phyloP scores from a whole-genome alignment of 2,329 filamentous ascomycete species.

The Whalleya microplaca region DNA sequence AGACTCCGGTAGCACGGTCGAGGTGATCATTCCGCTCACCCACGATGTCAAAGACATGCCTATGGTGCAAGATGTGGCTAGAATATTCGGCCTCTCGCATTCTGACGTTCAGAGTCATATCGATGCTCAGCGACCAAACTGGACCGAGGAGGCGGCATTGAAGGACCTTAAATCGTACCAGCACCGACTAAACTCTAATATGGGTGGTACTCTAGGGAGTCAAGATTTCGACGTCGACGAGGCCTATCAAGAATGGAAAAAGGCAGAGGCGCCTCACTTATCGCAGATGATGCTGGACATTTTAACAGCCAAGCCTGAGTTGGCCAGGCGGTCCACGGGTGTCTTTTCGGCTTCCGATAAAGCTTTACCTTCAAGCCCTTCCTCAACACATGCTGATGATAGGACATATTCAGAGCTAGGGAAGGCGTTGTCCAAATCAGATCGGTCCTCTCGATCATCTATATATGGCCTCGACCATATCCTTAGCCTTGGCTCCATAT shows the following conservation, averaged over 20 bases:
- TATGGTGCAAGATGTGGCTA: slow-evolving; percentile 83
- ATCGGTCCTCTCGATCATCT: slow-evolving; percentile 42
- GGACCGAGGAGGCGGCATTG: slow-evolving; percentile 91
- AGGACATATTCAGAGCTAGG: slow-evolving; percentile 57
- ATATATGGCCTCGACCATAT: slow-evolving; percentile 64
- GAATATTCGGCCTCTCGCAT: slow-evolving; percentile 80
- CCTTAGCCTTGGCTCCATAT: slow-evolving; percentile 68
- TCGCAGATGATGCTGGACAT: slow-evolving; percentile 94
- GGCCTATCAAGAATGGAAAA: slow-evolving; percentile 88
- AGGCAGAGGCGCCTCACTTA: slow-evolving; percentile 81
- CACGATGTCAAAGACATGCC: slow-evolving; percentile 98
- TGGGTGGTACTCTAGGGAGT: slow-evolving; percentile 73
- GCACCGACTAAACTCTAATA: slow-evolving; percentile 80
- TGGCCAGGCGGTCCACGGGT: slow-evolving; percentile 75
- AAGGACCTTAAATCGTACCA: slow-evolving; percentile 94
- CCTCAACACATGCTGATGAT: slow-evolving; percentile 53
- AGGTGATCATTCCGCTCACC: slow-evolving; percentile 80
- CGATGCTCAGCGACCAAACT: slow-evolving; percentile 75
- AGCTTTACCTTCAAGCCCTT: slow-evolving; percentile 59
- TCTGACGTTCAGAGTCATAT: slow-evolving; percentile 86
- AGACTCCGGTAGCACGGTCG: slow-evolving; percentile 68
- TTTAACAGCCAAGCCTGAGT: slow-evolving; percentile 80
- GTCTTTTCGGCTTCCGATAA: slow-evolving; percentile 51
- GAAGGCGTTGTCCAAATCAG: slow-evolving; percentile 53
- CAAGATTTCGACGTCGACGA: slow-evolving; percentile 92